Base-by-base conservation (phyloP, 306 rosid species). In the Cucurbita ficifolia region DNA sequence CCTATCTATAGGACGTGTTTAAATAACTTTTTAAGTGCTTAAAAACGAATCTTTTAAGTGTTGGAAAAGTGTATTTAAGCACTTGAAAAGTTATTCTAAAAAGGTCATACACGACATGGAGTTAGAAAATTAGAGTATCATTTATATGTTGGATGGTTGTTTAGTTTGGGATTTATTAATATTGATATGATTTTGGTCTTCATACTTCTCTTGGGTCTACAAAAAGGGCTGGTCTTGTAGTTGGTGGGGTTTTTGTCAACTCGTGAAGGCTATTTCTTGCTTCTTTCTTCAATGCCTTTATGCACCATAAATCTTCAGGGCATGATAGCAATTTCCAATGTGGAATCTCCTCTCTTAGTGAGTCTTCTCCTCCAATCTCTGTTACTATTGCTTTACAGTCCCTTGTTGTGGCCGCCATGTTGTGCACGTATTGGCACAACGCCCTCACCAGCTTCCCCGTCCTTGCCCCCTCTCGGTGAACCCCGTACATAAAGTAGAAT, bases 141-240 rank as follows among this genome's bases (percentile, higher is more conserved):
- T 24, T 65, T 43, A 43, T 65, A 43, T 65, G 72, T 21, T 43
- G 72, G 35, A 22, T 65, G 43, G 11, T 65, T 10, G 72, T 43
- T 42, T 42, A 11, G 72, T 65, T 43, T 65, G 72, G 43, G 72
- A 42, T 65, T 65, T 65, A 65, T 65, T 65, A 65, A 19, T 65
- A 65, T 6, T 65, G 53, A 19, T 65, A 65, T 19, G 72, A 65
- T 51, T 69, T 69, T 48, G 40, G 24, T 24, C 24, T 48, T 69
- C 86, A 91, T 61, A 90, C 96, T 80, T 94, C 98, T 83, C 98
- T 90, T 52, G 98, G 98, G 88, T 94, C 98, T 74, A 94, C 97
- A 87, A 94, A 94, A 81, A 94, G 97, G 75, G 95, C 69, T 69
- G 73, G 73, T 69, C 73, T 69, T 81, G 83, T 86, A 76, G 81